Base-by-base conservation (phyloP, 495 filamentous ascomycete genomes). In the Hyaloscypha hepaticicola region DNA sequence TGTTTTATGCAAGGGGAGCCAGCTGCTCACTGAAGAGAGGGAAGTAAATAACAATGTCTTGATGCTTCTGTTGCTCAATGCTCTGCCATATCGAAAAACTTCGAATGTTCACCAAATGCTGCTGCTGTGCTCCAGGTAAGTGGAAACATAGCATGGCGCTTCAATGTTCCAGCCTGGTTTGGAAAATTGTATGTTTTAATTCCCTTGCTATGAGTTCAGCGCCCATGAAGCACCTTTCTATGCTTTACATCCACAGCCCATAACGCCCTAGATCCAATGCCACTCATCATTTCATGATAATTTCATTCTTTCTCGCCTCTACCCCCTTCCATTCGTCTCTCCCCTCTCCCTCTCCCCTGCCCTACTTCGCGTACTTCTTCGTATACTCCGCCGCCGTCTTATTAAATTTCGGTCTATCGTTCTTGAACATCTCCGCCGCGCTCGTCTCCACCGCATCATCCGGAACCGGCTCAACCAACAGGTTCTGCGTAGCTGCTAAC, bases 391-490 rank as follows among this genome's bases (percentile, higher is more conserved):
- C 84, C 12, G 91, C 96, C 57, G 85, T 87, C 81, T 93, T 92
- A 25, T 96, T 87, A 70, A 93, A 99, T 71, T 86, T 85, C 60
- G 78, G 79, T 41, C 83, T 78, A 69, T 95, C 85, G 68, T 82
- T 84, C 71, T 88, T 88, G 75, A 83, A 97, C 78, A 94, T 88
- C 63, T 96, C 89, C 24, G 92, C 96, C 67, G 96, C 94, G 52
- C 86, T 80, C 5, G 83, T 79, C 83, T 99, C 95, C 55, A 99
- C 87, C 48, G 95, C 92, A 80, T 99, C 95, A 70, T 99, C 95
- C 7, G 92, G 89, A 81, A 93, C 90, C 5, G 95, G 96, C 80
- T 96, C 93, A 41, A 85, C 73, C 28, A 99, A 80, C 62, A 99
- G 78, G 66, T 85, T 82, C 59, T 90, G 81, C 6, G 93, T 88